Conservation (phyloP, 805 yeast species). For the Deakozyma indianensis region DNA sequence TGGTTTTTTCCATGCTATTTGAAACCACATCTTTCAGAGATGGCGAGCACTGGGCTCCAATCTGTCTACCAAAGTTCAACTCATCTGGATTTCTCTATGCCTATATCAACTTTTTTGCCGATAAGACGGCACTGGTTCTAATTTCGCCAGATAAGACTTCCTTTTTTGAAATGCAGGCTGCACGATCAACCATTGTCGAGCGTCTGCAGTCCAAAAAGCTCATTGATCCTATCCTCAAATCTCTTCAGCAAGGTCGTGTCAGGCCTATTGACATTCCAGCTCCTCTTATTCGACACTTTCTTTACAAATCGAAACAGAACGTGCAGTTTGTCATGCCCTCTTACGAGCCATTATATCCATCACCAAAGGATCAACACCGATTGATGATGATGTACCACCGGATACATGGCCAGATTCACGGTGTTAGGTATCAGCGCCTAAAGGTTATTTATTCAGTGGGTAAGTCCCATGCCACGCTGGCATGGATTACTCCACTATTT, state of each 20-base stretch:
- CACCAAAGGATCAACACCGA: conserved; percentile 12
- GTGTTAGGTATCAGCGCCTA: conserved; percentile 11
- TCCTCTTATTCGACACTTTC: conserved; percentile 54
- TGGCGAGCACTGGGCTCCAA: conserved; percentile 79
- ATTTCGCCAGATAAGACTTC: conserved; percentile 62
- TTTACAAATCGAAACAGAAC: conserved; percentile 55
- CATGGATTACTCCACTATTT: conserved; percentile 43
- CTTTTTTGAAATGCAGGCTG: conserved; percentile 58
- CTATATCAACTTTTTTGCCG: conserved; percentile 48
- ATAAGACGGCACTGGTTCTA: conserved; percentile 29
- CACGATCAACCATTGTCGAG: conserved; percentile 37
- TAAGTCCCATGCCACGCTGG: conserved; percentile 25
- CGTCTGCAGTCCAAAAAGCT: conserved; percentile 25
- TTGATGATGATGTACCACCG: conserved; percentile 18
- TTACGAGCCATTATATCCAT: conserved; percentile 24
- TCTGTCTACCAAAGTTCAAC: conserved; percentile 85
- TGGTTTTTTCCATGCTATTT: conserved; percentile 57
- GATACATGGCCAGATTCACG: conserved; percentile 24
- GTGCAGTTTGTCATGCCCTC: conserved; percentile 47
- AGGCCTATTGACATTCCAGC: conserved; percentile 41
- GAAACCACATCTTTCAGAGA: conserved; percentile 37
- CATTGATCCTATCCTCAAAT: conserved; percentile 24
- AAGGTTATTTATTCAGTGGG: conserved; percentile 15
- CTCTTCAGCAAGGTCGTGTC: conserved; percentile 25
- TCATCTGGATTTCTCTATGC: conserved; percentile 76